phyloP scores from a whole-genome alignment of 2,329 filamentous ascomycete genomes.

The Clonostachys sp. region DNA sequence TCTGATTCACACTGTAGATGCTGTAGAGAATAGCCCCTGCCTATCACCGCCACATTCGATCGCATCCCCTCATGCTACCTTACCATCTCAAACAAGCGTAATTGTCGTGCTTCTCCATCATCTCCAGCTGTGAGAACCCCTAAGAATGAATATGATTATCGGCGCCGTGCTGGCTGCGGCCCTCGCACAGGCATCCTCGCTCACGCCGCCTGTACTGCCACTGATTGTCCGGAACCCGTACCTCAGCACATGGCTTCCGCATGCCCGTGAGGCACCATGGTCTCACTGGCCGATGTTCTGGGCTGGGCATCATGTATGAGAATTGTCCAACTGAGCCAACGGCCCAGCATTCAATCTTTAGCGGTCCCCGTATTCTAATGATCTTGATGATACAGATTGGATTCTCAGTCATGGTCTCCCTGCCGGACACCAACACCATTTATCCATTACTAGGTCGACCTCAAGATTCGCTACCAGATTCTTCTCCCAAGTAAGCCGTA shows the following conservation, averaged over 20 bases:
- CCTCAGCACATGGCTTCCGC: constrained; percentile 55
- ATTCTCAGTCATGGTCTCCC: constrained; percentile 42
- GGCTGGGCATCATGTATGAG: constrained; percentile 58
- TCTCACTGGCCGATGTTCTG: constrained; percentile 84
- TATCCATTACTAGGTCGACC: constrained; percentile 47
- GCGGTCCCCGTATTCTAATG: no score
- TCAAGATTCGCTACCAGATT: constrained; percentile 36
- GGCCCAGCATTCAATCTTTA: no score
- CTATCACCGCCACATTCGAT: no score
- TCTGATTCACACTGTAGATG: no score
- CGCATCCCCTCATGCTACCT: no score
- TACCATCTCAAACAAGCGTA: no score
- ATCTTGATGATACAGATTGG: constrained; percentile 27
- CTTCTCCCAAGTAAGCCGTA: no score
- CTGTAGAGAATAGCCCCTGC: no score
- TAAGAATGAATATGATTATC: no score
- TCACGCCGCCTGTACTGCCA: constrained; percentile 52
- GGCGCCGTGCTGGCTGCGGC: no score
- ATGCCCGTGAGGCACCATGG: constrained; percentile 73
- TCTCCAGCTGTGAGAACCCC: no score
- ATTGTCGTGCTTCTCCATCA: no score
- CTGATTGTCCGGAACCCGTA: constrained; percentile 57
- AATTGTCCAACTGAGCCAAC: background rate
- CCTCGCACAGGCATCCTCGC: constrained; percentile 33
- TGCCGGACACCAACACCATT: constrained; percentile 33